Percentiles rank a stretch among this genome's conserved stretches.
Evolutionary conservation across 495 filamentous ascomycete species (phyloP).

Genomic region (Tuber magnatum): DNA sequence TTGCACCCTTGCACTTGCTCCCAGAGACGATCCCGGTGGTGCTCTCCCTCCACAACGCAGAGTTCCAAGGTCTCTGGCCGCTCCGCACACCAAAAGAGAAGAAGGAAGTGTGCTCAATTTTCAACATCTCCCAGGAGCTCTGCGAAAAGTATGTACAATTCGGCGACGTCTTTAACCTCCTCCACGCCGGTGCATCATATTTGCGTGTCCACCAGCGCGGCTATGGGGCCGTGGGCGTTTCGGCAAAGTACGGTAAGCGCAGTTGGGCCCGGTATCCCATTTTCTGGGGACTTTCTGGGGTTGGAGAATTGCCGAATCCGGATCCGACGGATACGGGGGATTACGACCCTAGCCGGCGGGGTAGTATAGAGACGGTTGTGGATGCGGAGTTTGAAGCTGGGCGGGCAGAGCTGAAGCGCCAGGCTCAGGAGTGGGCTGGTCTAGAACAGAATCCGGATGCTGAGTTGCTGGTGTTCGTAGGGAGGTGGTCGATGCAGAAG

Average conservation of each 20-base stretch:
- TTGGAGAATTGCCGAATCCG: constrained; percentile 66
- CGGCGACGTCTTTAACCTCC: constrained; percentile 62
- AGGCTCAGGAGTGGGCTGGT: constrained; percentile 72
- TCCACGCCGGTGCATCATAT: constrained; percentile 57
- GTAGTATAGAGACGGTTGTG: constrained; percentile 50
- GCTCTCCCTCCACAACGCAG: constrained; percentile 59
- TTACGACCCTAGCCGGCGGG: constrained; percentile 49
- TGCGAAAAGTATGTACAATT: constrained; percentile 55
- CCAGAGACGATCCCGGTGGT: constrained; percentile 43
- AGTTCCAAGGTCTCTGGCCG: constrained; percentile 68
- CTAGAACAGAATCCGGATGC: constrained; percentile 59
- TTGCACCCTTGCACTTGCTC: constrained; percentile 60
- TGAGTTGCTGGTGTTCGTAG: constrained; percentile 71
- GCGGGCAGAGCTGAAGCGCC: constrained; percentile 53
- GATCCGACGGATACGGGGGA: constrained; percentile 67
- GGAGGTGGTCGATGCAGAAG: constrained; percentile 73
- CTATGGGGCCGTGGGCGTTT: constrained; percentile 69
- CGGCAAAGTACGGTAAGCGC: constrained; percentile 66
- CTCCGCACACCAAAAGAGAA: constrained; percentile 62
- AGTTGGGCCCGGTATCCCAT: constrained; percentile 70
- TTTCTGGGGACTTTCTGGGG: constrained; percentile 66
- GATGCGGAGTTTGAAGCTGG: constrained; percentile 54
- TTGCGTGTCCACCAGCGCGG: constrained; percentile 60
- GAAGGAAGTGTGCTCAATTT: constrained; percentile 64
- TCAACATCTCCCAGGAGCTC: constrained; percentile 52